These are phyloP conservation scores for Eruca vesicaria DNA, from an alignment of 441 rosid genomes.

Conservation along the genomic window DNA sequence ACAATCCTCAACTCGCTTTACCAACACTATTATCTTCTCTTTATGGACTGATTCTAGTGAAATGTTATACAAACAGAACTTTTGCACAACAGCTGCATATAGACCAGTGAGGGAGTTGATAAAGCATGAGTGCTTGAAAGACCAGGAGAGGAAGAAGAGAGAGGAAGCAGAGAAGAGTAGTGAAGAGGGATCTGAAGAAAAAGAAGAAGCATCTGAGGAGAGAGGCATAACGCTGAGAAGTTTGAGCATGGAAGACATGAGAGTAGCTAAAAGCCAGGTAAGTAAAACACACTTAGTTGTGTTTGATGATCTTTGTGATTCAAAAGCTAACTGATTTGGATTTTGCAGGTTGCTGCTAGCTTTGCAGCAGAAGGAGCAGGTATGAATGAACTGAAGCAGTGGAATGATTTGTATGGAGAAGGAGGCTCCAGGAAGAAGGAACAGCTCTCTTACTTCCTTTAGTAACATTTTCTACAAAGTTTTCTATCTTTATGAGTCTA, in stretches of 20 bases:
- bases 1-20: neutral
- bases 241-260: constrained; percentile 89
- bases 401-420: constrained; percentile 94
- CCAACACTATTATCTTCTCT: neutral
- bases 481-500: neutral
- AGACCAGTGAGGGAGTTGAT: constrained; percentile 90
- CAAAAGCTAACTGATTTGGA: neutral
- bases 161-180: constrained; percentile 52
- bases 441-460: constrained; percentile 92
- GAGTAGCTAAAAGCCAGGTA: constrained; percentile 93
- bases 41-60: constrained; percentile 2
- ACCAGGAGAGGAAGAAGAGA: constrained; percentile 48
- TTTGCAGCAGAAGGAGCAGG: constrained; percentile 82
- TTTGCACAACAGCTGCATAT: constrained; percentile 91
- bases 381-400: constrained; percentile 87
- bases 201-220: constrained; percentile 61
- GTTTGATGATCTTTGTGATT: neutral
- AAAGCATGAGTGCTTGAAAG: constrained; percentile 77
- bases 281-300: neutral
- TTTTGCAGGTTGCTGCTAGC: constrained; percentile 84
- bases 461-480: constrained; percentile 20
- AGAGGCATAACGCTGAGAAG: constrained; percentile 58
- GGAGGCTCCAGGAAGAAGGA: constrained; percentile 97
- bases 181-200: constrained; percentile 46
- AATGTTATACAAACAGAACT: constrained; percentile 60